Base-by-base conservation (phyloP, 345 rosid species). In the Euclidium syriacum region DNA sequence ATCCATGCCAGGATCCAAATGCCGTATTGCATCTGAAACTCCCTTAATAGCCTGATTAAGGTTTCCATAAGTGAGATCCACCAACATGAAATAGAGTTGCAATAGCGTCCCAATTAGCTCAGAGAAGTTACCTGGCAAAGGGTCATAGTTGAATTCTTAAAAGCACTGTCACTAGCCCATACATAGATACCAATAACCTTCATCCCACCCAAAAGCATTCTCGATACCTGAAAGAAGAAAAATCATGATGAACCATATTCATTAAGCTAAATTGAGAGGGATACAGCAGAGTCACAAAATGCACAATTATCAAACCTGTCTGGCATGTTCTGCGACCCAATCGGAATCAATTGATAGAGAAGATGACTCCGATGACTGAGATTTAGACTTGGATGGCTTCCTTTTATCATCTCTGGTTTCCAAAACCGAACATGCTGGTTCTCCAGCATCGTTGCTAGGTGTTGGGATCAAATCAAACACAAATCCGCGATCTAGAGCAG, bases 321-420 rank as follows among this genome's bases (percentile, higher is more conserved):
- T 85, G 23, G 96, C 94, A 50, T 92, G 98, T 73, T 92, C 97
- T 0, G 95, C 88, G 3, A 89, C 83, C 98, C 98, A 92, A 23
- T 87, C 96, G 11, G 55, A 73, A 71, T 89, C 98, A 11, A 92
- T 73, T 10, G 41, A 33, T 68, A 92, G 14, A 27, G 90, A 76
- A 52, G 87, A 72, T 12, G 83, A 74, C 78, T 88, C 96, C 0
- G 83, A 57, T 0, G 75, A 38, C 76, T 77, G 89, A 52, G 90
- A 60, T 64, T 88, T 91, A 4, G 92, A 78, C 78, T 84, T 89
- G 2, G 81, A 58, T 0, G 72, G 67, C 75, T 77, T 89, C 68
- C 34, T 82, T 80, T 67, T 83, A 62, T 80, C 87, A 56, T 81
- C 89, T 65, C 62, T 87, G 27, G 61, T 65, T 32, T 78, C 96